Evolutionary conservation across 495 filamentous ascomycete genomes (phyloP).

Genomic region (Hypoxylon lienhwacheense): DNA sequence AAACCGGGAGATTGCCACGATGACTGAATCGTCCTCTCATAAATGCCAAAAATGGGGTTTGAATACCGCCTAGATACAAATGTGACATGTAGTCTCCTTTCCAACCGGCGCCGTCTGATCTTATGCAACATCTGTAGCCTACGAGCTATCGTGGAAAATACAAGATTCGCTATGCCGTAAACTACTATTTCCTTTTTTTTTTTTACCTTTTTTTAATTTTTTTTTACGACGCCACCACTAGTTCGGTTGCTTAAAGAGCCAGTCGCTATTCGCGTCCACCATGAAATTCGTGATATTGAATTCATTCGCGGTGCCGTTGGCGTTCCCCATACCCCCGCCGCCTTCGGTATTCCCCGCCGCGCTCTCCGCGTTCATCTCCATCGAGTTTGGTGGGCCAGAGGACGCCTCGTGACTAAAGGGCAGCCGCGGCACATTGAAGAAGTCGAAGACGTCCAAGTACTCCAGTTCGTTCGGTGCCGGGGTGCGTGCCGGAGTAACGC

Average conservation of each 20-base stretch:
- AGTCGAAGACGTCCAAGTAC: conserved; percentile 90
- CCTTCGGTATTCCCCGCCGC: conserved; percentile 13
- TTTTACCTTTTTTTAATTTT: too few species aligned
- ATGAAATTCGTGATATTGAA: conserved; percentile 70
- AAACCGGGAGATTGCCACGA: too few species aligned
- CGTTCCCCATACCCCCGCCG: not conserved
- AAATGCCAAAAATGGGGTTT: too few species aligned
- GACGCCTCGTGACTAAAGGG: conserved; percentile 51
- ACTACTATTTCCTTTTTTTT: not conserved
- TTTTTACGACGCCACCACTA: conserved; percentile 4
- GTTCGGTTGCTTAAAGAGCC: conserved; percentile 55
- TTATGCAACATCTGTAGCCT: too few species aligned
- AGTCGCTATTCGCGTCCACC: conserved; percentile 65
- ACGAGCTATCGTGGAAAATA: too few species aligned
- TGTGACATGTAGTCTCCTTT: too few species aligned
- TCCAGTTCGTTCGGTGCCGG: conserved; percentile 81
- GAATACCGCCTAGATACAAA: too few species aligned
- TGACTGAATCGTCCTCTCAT: too few species aligned
- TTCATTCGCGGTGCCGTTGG: conserved; percentile 44
- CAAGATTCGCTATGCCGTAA: not conserved
- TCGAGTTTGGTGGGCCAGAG: conserved; percentile 28
- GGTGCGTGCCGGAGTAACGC: conserved; percentile 56
- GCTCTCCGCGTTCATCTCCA: conserved; percentile 27
- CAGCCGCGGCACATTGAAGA: conserved; percentile 84
- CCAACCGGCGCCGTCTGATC: not conserved